phyloP scores from a whole-genome alignment of 148 eudicot genomes.

The Bassia scoparia region DNA sequence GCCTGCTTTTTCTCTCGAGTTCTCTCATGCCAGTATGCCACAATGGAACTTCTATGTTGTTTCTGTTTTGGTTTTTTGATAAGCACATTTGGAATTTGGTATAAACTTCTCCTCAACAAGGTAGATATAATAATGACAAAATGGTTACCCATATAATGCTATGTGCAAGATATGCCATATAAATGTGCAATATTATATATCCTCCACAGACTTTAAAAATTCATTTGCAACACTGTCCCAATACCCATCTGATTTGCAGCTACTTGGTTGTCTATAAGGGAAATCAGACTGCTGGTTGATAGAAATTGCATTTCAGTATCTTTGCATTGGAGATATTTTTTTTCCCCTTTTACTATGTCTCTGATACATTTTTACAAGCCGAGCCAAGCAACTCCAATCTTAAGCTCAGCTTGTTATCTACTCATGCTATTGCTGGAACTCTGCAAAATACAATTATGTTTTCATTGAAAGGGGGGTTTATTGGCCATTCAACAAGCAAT shows the following conservation, averaged over 20 bases:
- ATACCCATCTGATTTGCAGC: too few species aligned
- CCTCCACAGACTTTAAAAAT: background rate
- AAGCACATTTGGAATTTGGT: background rate
- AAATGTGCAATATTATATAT: background rate
- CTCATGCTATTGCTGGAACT: background rate
- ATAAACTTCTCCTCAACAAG: background rate
- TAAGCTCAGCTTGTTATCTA: background rate
- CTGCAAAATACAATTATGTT: background rate
- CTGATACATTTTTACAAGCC: background rate
- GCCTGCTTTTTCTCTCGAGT: background rate
- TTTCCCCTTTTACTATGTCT: background rate
- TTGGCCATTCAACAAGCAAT: background rate
- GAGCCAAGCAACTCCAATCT: background rate
- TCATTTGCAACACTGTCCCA: too few species aligned
- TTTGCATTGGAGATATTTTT: too few species aligned
- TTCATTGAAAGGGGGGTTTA: background rate
- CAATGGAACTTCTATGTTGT: background rate
- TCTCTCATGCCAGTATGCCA: conserved; percentile 8
- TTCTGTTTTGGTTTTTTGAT: background rate
- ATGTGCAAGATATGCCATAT: too few species aligned
- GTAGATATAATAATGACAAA: background rate
- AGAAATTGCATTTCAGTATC: too few species aligned
- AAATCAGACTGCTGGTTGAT: too few species aligned
- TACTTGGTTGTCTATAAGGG: too few species aligned
- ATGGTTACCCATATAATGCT: background rate